Conservation (phyloP, 2,329 filamentous ascomycete species). For the Endoconidiophora polonica region DNA sequence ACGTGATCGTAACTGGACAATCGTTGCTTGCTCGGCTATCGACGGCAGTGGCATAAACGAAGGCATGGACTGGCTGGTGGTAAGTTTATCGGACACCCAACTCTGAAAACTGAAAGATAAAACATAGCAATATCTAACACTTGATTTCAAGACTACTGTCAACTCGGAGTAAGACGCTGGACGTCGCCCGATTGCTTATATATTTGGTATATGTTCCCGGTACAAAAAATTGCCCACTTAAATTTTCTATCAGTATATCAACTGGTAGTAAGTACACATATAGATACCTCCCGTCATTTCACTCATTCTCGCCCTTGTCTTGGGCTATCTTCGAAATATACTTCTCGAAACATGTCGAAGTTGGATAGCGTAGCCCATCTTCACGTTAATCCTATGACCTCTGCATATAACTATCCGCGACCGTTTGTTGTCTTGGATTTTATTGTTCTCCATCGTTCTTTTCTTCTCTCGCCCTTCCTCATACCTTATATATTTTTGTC, state of each 20-base stretch:
- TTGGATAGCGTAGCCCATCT: too few species aligned
- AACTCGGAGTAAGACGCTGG: constrained; percentile 4
- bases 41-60: constrained; percentile 89
- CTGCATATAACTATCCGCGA: too few species aligned
- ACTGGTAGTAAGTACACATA: too few species aligned
- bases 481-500: background rate
- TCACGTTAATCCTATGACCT: too few species aligned
- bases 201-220: too few species aligned
- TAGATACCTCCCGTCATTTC: too few species aligned
- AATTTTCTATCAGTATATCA: too few species aligned
- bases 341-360: too few species aligned
- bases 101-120: background rate
- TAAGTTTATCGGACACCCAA: constrained; percentile 25
- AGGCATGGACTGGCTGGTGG: constrained; percentile 98
- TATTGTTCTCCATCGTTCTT: background rate
- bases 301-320: too few species aligned
- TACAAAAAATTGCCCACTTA: too few species aligned
- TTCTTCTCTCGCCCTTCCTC: background rate
- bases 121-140: background rate
- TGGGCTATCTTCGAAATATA: background rate
- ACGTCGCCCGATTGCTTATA: background rate
- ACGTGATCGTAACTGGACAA: constrained; percentile 96
- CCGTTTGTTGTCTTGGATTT: background rate
- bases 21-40: constrained; percentile 91
- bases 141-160: background rate